A percentile compares a stretch with the other conserved stretches of the same genome.
Conservation (phyloP, 2,329 filamentous ascomycete genomes). For the Botrytis paeoniae region DNA sequence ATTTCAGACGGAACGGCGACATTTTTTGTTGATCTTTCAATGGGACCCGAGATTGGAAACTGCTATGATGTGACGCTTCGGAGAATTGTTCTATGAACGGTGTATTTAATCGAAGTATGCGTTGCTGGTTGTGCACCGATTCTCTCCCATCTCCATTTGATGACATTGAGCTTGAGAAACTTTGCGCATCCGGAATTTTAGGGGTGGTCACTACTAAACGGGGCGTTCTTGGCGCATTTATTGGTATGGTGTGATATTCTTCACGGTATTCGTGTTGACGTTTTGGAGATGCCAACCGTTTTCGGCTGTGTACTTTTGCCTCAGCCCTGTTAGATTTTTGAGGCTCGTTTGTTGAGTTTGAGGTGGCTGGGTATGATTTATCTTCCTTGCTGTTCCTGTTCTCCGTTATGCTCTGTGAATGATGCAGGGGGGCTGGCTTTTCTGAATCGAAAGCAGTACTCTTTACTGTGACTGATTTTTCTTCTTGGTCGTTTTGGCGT, state of each 20-base stretch:
- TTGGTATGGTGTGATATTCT: slow-evolving; percentile 10
- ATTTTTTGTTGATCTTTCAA: background rate
- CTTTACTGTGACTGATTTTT: background rate
- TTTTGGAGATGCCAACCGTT: slow-evolving; percentile 13
- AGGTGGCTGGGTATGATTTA: background rate
- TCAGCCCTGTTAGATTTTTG: background rate
- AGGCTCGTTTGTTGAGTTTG: background rate
- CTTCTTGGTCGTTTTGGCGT: background rate
- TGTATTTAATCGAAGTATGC: background rate
- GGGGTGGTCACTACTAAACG: background rate
- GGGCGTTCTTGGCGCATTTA: background rate
- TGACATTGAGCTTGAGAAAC: background rate
- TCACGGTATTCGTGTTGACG: slow-evolving; percentile 7
- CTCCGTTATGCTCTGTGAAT: background rate
- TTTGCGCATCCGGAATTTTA: background rate
- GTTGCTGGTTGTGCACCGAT: background rate
- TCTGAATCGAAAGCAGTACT: background rate
- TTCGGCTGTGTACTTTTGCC: background rate
- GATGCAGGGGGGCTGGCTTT: background rate
- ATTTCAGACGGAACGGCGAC: background rate
- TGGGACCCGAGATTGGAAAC: background rate
- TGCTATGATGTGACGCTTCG: slow-evolving; percentile 4
- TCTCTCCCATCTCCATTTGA: background rate
- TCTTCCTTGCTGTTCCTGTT: background rate
- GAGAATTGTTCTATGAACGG: background rate